Percentiles rank a stretch among this genome's conserved stretches.
Conservation (phyloP, 2,329 filamentous ascomycete genomes). For the Colletotrichum costaricense region DNA sequence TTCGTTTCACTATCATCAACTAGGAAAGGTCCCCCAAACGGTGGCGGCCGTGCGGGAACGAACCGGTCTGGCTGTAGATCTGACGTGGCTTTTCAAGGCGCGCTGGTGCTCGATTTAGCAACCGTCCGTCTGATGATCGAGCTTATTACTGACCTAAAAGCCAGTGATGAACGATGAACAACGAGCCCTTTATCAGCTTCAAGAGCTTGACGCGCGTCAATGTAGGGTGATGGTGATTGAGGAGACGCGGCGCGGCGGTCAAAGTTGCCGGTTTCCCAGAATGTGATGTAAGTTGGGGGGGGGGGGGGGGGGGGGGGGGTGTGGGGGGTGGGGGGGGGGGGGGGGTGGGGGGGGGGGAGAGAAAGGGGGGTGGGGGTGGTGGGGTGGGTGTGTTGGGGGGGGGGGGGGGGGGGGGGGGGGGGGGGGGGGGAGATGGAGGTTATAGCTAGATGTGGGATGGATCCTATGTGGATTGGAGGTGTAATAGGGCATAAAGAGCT, state of each 20-base stretch:
- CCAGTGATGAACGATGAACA: not conserved
- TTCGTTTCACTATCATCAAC: conserved; percentile 29
- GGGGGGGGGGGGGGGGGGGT: too few species aligned
- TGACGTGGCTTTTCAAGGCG: conserved; percentile 19
- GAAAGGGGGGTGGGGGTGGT: too few species aligned
- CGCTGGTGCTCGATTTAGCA: not conserved
- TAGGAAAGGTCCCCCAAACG: conserved; percentile 10
- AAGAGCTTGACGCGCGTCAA: conserved; percentile 3
- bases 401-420: too few species aligned
- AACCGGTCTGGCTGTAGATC: not conserved
- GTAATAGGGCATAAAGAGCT: not conserved
- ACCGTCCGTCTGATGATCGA: not conserved
- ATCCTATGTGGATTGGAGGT: not conserved
- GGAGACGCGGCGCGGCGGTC: not conserved
- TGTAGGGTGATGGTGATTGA: not conserved
- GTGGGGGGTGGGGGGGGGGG: too few species aligned
- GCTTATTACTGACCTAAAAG: not conserved
- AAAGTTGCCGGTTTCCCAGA: not conserved
- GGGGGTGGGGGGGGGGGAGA: too few species aligned
- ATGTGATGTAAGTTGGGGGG: not conserved
- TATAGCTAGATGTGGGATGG: too few species aligned
- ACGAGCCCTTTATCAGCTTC: not conserved
- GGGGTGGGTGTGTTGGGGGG: too few species aligned
- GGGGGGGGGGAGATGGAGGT: not conserved
- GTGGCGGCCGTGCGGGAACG: conserved; percentile 16